Percentiles rank a stretch among this genome's conserved stretches.
Evolutionary conservation across 2,329 filamentous ascomycete genomes (phyloP).

Genomic region (Colletotrichum scovillei): DNA sequence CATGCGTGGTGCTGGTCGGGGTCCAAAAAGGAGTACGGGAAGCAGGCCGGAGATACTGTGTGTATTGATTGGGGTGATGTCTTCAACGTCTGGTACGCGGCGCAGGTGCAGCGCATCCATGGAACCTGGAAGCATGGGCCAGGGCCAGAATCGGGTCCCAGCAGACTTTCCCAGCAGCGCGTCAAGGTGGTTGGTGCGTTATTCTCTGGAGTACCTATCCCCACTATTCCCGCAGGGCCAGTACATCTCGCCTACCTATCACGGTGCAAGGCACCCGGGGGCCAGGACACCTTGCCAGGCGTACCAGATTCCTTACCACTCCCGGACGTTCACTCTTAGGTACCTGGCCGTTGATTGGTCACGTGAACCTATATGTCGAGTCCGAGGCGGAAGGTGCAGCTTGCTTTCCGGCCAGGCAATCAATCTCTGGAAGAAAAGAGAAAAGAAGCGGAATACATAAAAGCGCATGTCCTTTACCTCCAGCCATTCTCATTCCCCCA

Average conservation of each 20-base stretch:
- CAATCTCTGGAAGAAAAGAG: not conserved
- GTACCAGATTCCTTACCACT: not conserved
- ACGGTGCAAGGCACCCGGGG: not conserved
- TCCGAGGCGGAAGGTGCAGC: not conserved
- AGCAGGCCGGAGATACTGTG: not conserved
- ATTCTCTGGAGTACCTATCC: not conserved
- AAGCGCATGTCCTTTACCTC: not conserved
- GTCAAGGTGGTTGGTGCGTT: conserved; percentile 22
- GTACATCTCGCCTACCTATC: not conserved
- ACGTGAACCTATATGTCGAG: not conserved
- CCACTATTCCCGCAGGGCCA: not conserved
- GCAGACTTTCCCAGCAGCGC: not conserved
- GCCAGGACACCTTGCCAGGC: not conserved
- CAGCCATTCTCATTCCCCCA: not conserved
- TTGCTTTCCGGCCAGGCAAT: not conserved
- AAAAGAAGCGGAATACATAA: conserved; percentile 2
- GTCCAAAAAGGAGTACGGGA: conserved; percentile 3
- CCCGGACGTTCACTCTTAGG: too few species aligned
- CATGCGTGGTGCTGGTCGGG: conserved; percentile 15
- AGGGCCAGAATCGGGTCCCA: conserved; percentile 18
- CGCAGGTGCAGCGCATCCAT: conserved; percentile 1
- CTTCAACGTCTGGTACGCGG: not conserved
- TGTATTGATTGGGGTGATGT: not conserved
- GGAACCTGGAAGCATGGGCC: not conserved
- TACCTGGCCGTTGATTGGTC: not conserved